These are phyloP conservation scores for Curvularia lunata DNA, from an alignment of 2,329 filamentous ascomycete genomes.

Conservation along the genomic window DNA sequence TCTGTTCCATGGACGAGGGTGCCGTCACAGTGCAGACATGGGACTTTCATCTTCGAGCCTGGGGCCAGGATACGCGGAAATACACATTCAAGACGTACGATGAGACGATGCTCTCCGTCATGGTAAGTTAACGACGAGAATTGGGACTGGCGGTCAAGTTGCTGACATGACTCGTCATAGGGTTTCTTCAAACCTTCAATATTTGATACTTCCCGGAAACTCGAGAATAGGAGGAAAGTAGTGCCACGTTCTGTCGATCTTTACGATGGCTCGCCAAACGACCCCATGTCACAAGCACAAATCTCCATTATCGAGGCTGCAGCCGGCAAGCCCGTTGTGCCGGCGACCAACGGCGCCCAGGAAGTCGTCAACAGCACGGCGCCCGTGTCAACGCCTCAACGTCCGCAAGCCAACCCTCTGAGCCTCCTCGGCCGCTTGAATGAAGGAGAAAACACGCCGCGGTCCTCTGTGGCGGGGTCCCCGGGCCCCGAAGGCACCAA, in stretches of 20 bases:
- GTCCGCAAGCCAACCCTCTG: slow-evolving; percentile 62
- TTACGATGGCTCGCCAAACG: slow-evolving; percentile 91
- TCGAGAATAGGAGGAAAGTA: slow-evolving; percentile 78
- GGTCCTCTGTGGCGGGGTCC: slow-evolving; percentile 84
- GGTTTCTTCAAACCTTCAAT: slow-evolving; percentile 90
- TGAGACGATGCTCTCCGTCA: slow-evolving; percentile 89
- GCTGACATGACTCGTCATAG: slow-evolving; percentile 41
- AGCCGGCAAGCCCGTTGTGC: slow-evolving; percentile 44
- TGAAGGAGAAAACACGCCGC: slow-evolving; percentile 76
- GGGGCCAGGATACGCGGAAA: slow-evolving; percentile 87
- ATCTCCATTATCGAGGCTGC: slow-evolving; percentile 66
- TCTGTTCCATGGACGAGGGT: slow-evolving; percentile 88
- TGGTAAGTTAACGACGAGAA: slow-evolving; percentile 56
- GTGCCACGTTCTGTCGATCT: slow-evolving; percentile 90
- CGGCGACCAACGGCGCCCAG: slow-evolving; percentile 39
- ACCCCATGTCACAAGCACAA: slow-evolving; percentile 86
- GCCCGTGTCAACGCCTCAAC: slow-evolving; percentile 61
- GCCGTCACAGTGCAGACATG: slow-evolving; percentile 87
- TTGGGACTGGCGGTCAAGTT: not conserved
- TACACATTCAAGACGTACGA: slow-evolving; percentile 98
- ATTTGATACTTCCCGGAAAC: slow-evolving; percentile 82
- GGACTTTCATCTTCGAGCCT: slow-evolving; percentile 88
- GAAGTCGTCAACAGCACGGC: slow-evolving; percentile 39
- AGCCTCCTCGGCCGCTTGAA: slow-evolving; percentile 73
- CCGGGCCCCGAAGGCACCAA: slow-evolving; percentile 83